Evolutionary conservation across 345 rosid genomes (phyloP), one percentile per base, ranked within the genome.

Genomic region (Eucalyptus melliodora): DNA sequence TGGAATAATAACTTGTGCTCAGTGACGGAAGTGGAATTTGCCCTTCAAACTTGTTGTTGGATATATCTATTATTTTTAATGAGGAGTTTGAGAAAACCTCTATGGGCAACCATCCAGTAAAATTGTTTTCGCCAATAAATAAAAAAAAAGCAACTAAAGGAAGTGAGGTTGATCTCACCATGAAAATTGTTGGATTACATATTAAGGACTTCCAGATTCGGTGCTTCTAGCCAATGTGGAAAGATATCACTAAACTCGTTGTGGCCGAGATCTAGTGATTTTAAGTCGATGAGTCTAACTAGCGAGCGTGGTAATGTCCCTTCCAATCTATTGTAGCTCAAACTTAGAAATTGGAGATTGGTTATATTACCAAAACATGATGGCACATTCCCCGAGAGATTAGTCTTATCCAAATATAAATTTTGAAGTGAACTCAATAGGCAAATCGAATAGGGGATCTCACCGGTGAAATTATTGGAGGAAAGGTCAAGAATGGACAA

Each of bases 311-410:
- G 16, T 3, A 60, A 60, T 27, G 31, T 60, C 69, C 69, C 69
- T 60, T 60, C 34, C 31, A 60, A 60, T 27, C 0, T 12, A 60
- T 1, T 27, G 31, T 60, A 1, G 4, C 31, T 60, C 16, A 60
- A 60, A 60, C 8, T 60, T 27, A 60, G 69, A 11, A 0, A 1
- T 27, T 1, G 0, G 9, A 60, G 34, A 3, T 0, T 0, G 2
- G 31, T 60, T 12, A 60, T 12, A 27, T 60, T 60, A 60, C 31
- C 69, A 60, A 60, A 60, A 27, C 31, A 60, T 27, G 69, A 3
- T 60, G 69, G 69, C 34, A 27, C 9, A 27, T 27, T 60, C 4
- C 16, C 31, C 1, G 16, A 60, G 31, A 60, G 69, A 30, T 6
- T 60, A 6, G 8, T 27, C 1, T 13, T 12, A 60, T 0, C 1